A percentile compares a stretch with the other conserved stretches of the same genome.
These are phyloP conservation scores for Ceratocystis cubensis DNA, from an alignment of 2,329 filamentous ascomycete genomes.

Conservation along the genomic window DNA sequence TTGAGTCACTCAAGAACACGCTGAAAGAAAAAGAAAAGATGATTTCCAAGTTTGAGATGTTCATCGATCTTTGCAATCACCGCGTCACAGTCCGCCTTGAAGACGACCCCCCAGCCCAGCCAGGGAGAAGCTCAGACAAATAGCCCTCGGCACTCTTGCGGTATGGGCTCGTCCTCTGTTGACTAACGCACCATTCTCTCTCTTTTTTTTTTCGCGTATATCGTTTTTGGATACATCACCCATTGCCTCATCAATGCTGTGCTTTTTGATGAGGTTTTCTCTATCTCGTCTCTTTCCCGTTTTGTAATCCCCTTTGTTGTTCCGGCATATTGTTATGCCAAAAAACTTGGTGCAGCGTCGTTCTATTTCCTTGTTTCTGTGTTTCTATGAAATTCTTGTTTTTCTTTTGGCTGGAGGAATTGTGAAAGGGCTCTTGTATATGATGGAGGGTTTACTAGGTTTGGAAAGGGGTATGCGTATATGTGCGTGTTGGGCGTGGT, in stretches of 20 bases:
- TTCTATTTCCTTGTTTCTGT: background rate
- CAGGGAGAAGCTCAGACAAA: conserved; percentile 19
- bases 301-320: background rate
- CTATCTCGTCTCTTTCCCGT: background rate
- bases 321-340: background rate
- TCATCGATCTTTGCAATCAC: conserved; percentile 57
- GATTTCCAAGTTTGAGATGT: conserved; percentile 54
- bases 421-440: background rate
- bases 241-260: background rate
- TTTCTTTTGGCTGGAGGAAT: background rate
- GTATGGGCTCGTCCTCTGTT: background rate
- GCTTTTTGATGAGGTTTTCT: background rate
- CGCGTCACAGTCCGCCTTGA: conserved; percentile 48
- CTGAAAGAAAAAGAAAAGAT: conserved; percentile 51
- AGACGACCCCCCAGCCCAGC: conserved; percentile 23
- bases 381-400: background rate
- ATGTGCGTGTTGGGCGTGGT: background rate
- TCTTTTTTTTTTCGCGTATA: background rate
- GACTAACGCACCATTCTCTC: background rate
- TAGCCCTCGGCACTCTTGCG: background rate
- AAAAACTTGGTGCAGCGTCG: conserved; percentile 7
- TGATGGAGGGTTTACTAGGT: background rate
- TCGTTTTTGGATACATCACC: background rate
- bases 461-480: background rate
- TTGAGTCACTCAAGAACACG: conserved; percentile 45